Percentiles rank a stretch among this genome's conserved stretches.
Evolutionary conservation across 2,329 filamentous ascomycete genomes (phyloP).

Genomic region (Sporothrix euskadiensis): DNA sequence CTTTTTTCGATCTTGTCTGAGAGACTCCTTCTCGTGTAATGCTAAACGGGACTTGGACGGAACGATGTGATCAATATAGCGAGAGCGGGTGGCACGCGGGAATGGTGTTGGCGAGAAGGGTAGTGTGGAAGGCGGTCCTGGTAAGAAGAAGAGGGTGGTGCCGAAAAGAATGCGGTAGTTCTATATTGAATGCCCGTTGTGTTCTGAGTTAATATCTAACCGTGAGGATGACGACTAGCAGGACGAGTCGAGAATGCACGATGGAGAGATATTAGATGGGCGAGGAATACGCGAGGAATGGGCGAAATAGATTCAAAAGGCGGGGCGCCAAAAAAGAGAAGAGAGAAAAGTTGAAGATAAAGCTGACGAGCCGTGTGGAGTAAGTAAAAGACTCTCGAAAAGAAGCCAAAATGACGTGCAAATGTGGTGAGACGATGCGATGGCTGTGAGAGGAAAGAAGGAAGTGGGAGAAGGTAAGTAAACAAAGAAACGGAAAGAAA

Average conservation of each 20-base stretch:
- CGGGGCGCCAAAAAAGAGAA: not conserved
- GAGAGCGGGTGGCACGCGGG: conserved; percentile 8
- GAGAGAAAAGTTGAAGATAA: conserved; percentile 8
- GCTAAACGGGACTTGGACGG: not conserved
- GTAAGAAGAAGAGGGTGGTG: not conserved
- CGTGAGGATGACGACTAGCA: conserved; percentile 13
- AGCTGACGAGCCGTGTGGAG: conserved; percentile 18
- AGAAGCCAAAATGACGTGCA: not conserved
- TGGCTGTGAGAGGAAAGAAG: not conserved
- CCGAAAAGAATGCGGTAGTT: not conserved
- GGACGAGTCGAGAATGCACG: conserved; percentile 14
- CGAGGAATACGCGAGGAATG: not conserved
- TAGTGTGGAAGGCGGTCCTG: conserved; percentile 1
- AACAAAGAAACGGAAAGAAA: conserved; percentile 19
- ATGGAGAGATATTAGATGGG: not conserved
- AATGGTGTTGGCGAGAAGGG: not conserved
- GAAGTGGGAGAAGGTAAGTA: conserved; percentile 4
- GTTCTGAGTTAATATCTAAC: conserved; percentile 13
- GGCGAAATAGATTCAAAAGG: not conserved
- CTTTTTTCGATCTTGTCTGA: conserved; percentile 3
- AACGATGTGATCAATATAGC: not conserved
- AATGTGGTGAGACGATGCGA: not conserved
- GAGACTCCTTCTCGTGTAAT: not conserved
- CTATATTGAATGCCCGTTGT: not conserved
- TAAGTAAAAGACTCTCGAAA: not conserved